Conservation (phyloP, 768 basidiomycete genomes). For the Boletellus ananas region DNA sequence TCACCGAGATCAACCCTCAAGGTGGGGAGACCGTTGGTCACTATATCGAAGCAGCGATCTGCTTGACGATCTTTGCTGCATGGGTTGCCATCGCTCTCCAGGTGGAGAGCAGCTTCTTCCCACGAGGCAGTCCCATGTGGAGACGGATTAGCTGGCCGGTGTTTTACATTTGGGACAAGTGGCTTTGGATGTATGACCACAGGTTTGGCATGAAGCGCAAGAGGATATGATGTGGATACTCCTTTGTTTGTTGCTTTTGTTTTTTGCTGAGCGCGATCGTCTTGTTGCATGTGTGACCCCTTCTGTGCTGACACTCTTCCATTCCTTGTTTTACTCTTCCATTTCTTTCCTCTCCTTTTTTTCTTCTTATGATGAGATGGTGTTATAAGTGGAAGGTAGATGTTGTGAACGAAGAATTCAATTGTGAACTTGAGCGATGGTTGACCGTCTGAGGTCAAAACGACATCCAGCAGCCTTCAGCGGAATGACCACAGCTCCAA, state of each 20-base stretch:
- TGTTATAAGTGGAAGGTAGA: too few species aligned
- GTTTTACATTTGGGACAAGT: background rate
- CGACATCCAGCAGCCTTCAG: too few species aligned
- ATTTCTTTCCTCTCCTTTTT: too few species aligned
- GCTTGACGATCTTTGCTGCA: conserved; percentile 46
- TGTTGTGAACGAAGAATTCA: too few species aligned
- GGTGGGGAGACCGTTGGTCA: conserved; percentile 31
- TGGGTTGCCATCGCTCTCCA: conserved; percentile 58
- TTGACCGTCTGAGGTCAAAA: too few species aligned
- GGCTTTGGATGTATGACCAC: background rate
- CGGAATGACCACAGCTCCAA: too few species aligned
- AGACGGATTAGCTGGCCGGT: conserved; percentile 23
- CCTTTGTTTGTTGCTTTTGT: background rate
- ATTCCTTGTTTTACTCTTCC: background rate
- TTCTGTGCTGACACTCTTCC: background rate
- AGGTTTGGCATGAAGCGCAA: background rate
- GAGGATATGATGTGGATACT: conserved; percentile 1
- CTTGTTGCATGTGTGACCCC: background rate
- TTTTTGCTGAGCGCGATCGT: too few species aligned
- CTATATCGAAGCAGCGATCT: conserved; percentile 40
- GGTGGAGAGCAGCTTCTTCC: conserved; percentile 23
- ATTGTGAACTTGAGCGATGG: too few species aligned
- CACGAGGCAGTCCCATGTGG: conserved; percentile 9
- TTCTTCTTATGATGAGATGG: too few species aligned
- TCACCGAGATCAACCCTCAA: conserved; percentile 37